These are phyloP conservation scores for Myrica gale DNA, from an alignment of 306 rosid genomes.

Conservation along the genomic window DNA sequence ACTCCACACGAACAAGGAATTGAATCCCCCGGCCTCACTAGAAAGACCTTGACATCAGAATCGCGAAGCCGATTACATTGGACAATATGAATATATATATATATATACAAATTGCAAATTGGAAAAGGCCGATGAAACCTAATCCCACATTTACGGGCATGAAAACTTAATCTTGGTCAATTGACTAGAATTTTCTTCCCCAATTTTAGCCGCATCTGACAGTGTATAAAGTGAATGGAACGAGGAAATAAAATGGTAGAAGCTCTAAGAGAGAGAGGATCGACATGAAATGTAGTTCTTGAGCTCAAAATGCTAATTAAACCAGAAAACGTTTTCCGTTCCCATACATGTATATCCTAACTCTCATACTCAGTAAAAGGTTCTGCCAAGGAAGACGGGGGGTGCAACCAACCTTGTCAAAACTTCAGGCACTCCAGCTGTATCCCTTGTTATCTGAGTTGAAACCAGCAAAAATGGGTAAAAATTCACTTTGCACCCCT, in stretches of 20 bases:
- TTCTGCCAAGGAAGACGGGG: slow-evolving; percentile 53
- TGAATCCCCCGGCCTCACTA: background rate
- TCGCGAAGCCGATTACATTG: too few species aligned
- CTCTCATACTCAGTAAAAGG: slow-evolving; percentile 68
- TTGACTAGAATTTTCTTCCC: too few species aligned
- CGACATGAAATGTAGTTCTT: slow-evolving; percentile 9
- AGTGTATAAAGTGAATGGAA: background rate
- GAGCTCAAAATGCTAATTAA: slow-evolving; percentile 14
- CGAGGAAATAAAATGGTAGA: slow-evolving; percentile 11
- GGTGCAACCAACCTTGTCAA: slow-evolving; percentile 68
- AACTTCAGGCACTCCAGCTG: slow-evolving; percentile 88
- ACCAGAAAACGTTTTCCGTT: slow-evolving; percentile 20
- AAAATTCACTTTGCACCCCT: too few species aligned
- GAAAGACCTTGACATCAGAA: too few species aligned
- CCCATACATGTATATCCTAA: slow-evolving; percentile 38
- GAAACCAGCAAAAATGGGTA: slow-evolving; percentile 36
- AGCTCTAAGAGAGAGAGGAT: slow-evolving; percentile 11
- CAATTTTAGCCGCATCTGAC: background rate
- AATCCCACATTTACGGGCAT: too few species aligned
- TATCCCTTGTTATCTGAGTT: slow-evolving; percentile 75
- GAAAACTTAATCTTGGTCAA: background rate
- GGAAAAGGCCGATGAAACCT: too few species aligned
- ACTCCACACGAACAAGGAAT: slow-evolving; percentile 5
- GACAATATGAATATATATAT: too few species aligned
- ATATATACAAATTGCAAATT: too few species aligned